Percentiles rank a stretch among this genome's conserved stretches.
Conservation (phyloP, 306 rosid species). For the Sphenostylis stenocarpa region DNA sequence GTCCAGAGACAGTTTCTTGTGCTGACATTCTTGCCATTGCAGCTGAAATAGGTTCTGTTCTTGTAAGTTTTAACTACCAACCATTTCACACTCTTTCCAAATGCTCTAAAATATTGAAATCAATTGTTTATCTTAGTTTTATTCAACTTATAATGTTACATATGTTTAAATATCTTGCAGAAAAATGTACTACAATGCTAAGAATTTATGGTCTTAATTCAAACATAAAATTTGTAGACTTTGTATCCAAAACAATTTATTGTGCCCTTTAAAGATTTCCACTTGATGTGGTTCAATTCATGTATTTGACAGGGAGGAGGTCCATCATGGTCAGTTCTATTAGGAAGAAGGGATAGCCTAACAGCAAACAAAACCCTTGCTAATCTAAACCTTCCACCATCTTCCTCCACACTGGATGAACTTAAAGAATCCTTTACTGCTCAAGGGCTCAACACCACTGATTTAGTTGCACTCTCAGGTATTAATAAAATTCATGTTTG, state of each 20-base stretch:
- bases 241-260: no score
- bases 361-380: conserved; percentile 47
- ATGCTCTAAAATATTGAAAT: no score
- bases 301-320: conserved; percentile 39
- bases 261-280: no score
- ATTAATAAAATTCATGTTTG: not conserved
- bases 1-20: conserved; percentile 54
- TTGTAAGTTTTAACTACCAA: conserved; percentile 27
- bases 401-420: not conserved
- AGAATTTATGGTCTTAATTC: no score
- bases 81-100: not conserved
- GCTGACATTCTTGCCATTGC: conserved; percentile 61
- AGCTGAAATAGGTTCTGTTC: conserved; percentile 35
- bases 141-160: no score
- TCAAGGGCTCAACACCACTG: conserved; percentile 45
- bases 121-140: no score
- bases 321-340: conserved; percentile 36
- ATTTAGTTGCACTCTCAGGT: conserved; percentile 65
- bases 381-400: conserved; percentile 37
- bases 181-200: no score
- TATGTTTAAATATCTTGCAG: no score
- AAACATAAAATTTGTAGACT: no score
- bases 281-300: not conserved
- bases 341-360: conserved; percentile 60
- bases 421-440: conserved; percentile 18